A percentile compares a stretch with the other conserved stretches of the same genome.
phyloP scores from a whole-genome alignment of 352 stramenopile species.

The Saprolegnia parasitica region DNA sequence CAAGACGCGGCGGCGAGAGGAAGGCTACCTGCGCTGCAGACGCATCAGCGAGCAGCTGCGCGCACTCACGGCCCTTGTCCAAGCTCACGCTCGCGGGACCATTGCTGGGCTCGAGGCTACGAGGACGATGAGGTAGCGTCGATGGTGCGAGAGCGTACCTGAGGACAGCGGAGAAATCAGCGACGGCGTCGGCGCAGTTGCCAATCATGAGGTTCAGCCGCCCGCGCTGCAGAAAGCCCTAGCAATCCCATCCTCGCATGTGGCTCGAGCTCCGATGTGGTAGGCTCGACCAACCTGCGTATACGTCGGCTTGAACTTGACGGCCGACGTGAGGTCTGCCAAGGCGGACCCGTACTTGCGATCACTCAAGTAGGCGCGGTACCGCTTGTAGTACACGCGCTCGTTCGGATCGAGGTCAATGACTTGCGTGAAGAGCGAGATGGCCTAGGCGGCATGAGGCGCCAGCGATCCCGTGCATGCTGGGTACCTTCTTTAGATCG shows the following conservation, averaged over 20 bases:
- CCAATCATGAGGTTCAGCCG: slow-evolving; percentile 78
- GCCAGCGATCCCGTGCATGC: background rate
- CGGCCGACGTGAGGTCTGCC: slow-evolving; percentile 59
- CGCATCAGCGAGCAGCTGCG: slow-evolving; percentile 54
- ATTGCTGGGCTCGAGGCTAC: slow-evolving; percentile 58
- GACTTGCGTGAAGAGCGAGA: slow-evolving; percentile 70
- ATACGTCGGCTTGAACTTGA: slow-evolving; percentile 71
- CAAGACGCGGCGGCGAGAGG: background rate
- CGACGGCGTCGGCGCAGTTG: slow-evolving; percentile 49
- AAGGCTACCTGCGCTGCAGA: slow-evolving; percentile 42
- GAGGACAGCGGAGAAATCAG: slow-evolving; percentile 55
- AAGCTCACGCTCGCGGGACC: slow-evolving; percentile 44
- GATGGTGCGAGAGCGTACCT: slow-evolving; percentile 36
- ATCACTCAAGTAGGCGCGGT: slow-evolving; percentile 73
- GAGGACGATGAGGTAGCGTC: background rate
- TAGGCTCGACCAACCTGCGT: slow-evolving; percentile 42
- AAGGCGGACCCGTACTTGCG: slow-evolving; percentile 73
- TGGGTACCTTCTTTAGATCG: slow-evolving; percentile 59
- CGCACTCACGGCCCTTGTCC: slow-evolving; percentile 60
- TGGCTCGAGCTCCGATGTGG: background rate
- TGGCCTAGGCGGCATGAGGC: slow-evolving; percentile 39
- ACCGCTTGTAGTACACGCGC: slow-evolving; percentile 82
- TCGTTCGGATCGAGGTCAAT: slow-evolving; percentile 78
- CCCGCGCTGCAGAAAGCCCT: slow-evolving; percentile 62
- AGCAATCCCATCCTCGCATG: background rate